Percentiles rank a stretch among this genome's conserved stretches.
These are phyloP conservation scores for Arthroderma sp. DNA, from an alignment of 2,329 filamentous ascomycete species.

Conservation along the genomic window DNA sequence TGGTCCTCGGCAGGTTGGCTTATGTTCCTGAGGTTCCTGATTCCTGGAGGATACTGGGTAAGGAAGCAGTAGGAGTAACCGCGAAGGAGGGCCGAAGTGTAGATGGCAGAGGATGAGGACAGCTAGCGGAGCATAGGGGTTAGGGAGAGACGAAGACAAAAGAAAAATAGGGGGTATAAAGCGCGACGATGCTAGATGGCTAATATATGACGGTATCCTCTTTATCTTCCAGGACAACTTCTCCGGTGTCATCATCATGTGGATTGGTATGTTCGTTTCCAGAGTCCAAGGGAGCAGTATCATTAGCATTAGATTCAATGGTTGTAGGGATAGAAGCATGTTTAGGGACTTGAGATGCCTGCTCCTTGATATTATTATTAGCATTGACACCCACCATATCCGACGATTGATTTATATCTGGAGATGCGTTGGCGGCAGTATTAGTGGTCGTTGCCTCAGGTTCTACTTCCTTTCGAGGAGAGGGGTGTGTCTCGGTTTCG, in stretches of 20 bases:
- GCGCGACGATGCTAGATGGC: neutral
- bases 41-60: no score
- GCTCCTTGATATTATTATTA: slow-evolving; percentile 4
- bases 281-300: slow-evolving; percentile 27
- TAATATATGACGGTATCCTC: slow-evolving; percentile 88
- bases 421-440: neutral
- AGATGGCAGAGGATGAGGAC: neutral
- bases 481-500: slow-evolving; percentile 11
- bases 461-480: slow-evolving; percentile 11
- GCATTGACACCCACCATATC: slow-evolving; percentile 6
- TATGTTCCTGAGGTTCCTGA: no score
- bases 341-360: slow-evolving; percentile 3
- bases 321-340: slow-evolving; percentile 7
- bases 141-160: neutral
- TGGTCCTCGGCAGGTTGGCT: no score
- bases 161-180: neutral
- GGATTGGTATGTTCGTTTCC: slow-evolving; percentile 30
- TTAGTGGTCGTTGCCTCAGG: slow-evolving; percentile 10
- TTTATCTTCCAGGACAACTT: slow-evolving; percentile 69
- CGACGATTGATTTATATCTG: neutral
- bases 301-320: slow-evolving; percentile 19
- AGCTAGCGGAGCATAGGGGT: neutral
- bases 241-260: slow-evolving; percentile 56
- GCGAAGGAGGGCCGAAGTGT: neutral
- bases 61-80: neutral